Base-by-base conservation (phyloP, 148 eudicot genomes). In the Nepenthes mirabilis region DNA sequence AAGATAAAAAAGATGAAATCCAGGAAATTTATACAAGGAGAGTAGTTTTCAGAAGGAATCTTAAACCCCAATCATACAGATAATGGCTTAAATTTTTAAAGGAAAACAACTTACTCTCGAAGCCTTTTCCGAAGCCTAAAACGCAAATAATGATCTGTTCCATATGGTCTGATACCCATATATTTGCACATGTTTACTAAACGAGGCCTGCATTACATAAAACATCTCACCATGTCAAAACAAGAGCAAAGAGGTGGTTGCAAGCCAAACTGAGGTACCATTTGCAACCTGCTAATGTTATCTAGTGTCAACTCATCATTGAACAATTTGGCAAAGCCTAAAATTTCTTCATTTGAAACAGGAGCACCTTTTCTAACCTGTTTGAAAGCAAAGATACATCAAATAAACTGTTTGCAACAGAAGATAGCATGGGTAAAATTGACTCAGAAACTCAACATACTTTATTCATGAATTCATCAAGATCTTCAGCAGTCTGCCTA, bases 141-240 rank as follows among this genome's bases (percentile, higher is more conserved):
- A 36, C 91, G 88, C 77, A 88, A 57, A 70, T 88, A 85, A 14
- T 88, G 75, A 79, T 88, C 96, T 34, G 96, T 85, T 63, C 91
- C 91, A 70, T 72, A 80, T 35, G 96, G 83, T 36, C 56, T 83
- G 69, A 88, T 77, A 7, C 96, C 96, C 96, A 88, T 88, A 65
- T 88, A 88, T 72, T 88, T 88, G 87, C 91, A 88, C 96, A 88
- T 88, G 63, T 77, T 88, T 14, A 88, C 84, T 50, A 88, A 70
- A 36, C 96, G 86, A 55, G 96, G 89, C 80, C 96, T 88, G 77
- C 32, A 60, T 57, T 1, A 10, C 68, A 59, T 63, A 68, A 37
- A 10, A 49, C 14, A 55, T 8, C 10, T 11, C 37, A 55, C 33
- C 8, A 1, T 2, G 14, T 8, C 36, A 55, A 23, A 23, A 23